Evolutionary conservation across 2,329 filamentous ascomycete genomes (phyloP), one percentile per base, ranked within the genome.

Genomic region (Aspergillus sp.): DNA sequence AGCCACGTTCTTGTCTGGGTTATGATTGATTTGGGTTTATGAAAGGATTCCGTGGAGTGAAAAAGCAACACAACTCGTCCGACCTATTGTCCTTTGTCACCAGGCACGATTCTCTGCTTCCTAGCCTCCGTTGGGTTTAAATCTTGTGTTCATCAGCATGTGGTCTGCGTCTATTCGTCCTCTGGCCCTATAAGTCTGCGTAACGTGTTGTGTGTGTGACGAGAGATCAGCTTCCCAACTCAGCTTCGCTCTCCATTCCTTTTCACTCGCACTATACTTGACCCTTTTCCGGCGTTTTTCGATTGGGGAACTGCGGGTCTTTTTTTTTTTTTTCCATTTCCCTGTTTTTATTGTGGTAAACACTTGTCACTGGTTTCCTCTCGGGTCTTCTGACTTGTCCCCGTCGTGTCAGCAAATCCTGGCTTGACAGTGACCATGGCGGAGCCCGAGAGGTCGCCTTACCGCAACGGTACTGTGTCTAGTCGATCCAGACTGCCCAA

Each of bases 371-470:
- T 47, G 60, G 59, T 61, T 55, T 54, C 61, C 60, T 64, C 63
- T 64, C 56, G 62, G 64, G 58, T 63, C 58, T 60, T 55, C 62
- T 66, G 63, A 64, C 58, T 65, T 60, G 57, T 59, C 55, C 55
- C 54, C 51, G 51, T 60, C 54, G 56, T 51, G 58, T 64, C 60
- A 59, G 58, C 46, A 43, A 44, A 53, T 44, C 46, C 54, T 63
- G 58, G 58, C 56, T 58, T 53, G 58, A 56, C 53, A 55, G 50
- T 45, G 55, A 58, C 52, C 59, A 66, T 66, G 62, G 57, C 62
- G 58, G 63, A 65, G 53, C 64, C 63, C 58, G 63, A 66, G 59
- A 65, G 64, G 61, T 59, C 57, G 62, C 62, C 64, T 59, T 58
- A 58, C 57, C 55, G 57, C 52, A 59, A 64, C 47, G 62, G 60